These are phyloP conservation scores for Termitomyces sp. DNA, from an alignment of 768 basidiomycete genomes.

Conservation along the genomic window DNA sequence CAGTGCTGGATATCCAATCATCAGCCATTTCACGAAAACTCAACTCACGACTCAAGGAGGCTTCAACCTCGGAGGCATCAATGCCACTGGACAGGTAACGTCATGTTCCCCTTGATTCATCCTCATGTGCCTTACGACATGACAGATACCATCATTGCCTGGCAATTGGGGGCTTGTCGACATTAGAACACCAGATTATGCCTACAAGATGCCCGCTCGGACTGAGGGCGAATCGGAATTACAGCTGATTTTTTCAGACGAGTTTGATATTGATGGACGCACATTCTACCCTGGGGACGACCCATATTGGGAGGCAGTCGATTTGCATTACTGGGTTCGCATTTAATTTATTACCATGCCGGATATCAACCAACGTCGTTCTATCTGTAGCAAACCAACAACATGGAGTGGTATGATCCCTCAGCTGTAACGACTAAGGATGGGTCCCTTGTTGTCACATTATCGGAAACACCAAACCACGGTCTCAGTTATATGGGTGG, in stretches of 20 bases:
- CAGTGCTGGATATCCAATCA: constrained; percentile 35
- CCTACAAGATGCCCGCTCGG: constrained; percentile 52
- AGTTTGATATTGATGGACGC: constrained; percentile 69
- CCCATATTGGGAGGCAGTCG: constrained; percentile 80
- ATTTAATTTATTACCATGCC: not conserved
- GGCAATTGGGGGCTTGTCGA: constrained; percentile 57
- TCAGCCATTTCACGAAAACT: constrained; percentile 23
- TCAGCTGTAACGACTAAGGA: constrained; percentile 66
- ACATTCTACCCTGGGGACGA: constrained; percentile 81
- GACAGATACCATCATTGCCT: constrained; percentile 51
- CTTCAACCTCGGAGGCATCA: constrained; percentile 48
- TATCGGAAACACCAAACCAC: constrained; percentile 59
- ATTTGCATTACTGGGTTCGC: constrained; percentile 72
- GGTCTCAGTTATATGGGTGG: constrained; percentile 68
- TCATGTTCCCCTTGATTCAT: constrained; percentile 12
- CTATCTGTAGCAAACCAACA: constrained; percentile 46
- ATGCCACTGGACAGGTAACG: constrained; percentile 52
- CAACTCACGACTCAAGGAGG: constrained; percentile 22
- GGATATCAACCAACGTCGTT: not conserved
- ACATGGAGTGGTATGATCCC: constrained; percentile 88
- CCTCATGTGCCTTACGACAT: not conserved
- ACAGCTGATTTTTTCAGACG: constrained; percentile 71
- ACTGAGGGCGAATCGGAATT: constrained; percentile 43
- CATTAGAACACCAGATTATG: constrained; percentile 48
- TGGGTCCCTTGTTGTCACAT: constrained; percentile 72